Base-by-base conservation (phyloP, 164 flowering plant species). In the Euptelea pleiosperma region DNA sequence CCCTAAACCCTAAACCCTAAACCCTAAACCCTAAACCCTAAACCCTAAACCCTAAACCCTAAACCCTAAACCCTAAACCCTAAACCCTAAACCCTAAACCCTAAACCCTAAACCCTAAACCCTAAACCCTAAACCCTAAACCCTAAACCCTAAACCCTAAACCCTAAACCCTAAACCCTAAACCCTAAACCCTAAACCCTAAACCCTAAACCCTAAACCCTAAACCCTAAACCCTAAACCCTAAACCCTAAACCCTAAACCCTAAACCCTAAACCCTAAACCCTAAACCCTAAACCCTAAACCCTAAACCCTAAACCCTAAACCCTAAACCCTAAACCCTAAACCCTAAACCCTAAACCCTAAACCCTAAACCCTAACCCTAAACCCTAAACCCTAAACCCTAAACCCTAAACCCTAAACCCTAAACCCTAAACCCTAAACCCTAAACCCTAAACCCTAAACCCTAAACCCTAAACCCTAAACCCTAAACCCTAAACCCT, bases 281-380 rank as follows among this genome's bases (percentile, higher is more conserved):
- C 64, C 56, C 37, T 49, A 60, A 49, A 56, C 52, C 30, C 19
- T 49, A 61, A 39, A 57, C 64, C 49, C 40, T 51, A 61, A 51
- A 57, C 64, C 57, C 40, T 51, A 51, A 60, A 49, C 64, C 64
- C 56, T 49, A 60, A 60, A 36, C 56, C 64, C 48, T 6, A 60
- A 51, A n/a, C n/a, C n/a, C n/a, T n/a, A n/a, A n/a, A n/a, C 55
- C 57, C 64, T 36, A 35, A 60, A 60, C 55, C 64, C 64, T 49
- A 60, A 60, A 60, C 64, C 64, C 64, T 60, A 60, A 60, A 49
- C 64, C 57, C 47, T 47, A 61, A 60, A 60, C 64, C 55, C 64
- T 50, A 40, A 49, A 48, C 64, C 64, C 55, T 48, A 60, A 60
- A 48, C 64, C 64, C 52, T 48, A 60, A 60, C 36, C 55, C 64